Evolutionary conservation across 2,329 filamentous ascomycete species (phyloP).

Genomic region (Trichoderma harzianum): DNA sequence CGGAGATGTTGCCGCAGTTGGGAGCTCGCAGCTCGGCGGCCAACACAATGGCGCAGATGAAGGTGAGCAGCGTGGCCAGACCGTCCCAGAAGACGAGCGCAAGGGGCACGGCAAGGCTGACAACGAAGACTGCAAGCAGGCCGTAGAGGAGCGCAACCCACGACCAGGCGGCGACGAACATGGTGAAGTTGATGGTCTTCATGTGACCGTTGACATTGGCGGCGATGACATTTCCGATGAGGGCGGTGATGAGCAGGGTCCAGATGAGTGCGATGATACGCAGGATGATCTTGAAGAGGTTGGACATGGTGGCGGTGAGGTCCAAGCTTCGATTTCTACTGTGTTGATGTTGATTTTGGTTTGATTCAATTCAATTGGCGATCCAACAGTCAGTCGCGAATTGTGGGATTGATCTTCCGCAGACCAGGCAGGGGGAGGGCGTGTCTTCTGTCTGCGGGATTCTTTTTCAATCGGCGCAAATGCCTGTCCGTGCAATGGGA

Average conservation of each 20-base stretch:
- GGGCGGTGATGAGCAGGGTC: slow-evolving; percentile 51
- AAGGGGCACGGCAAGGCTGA: slow-evolving; percentile 49
- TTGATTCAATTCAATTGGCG: neutral
- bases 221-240: slow-evolving; percentile 58
- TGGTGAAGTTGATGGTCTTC: slow-evolving; percentile 57
- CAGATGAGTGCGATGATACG: slow-evolving; percentile 50
- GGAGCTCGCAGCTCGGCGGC: slow-evolving; percentile 65
- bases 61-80: slow-evolving; percentile 62
- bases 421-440: neutral
- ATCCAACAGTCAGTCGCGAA: neutral
- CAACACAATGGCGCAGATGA: slow-evolving; percentile 67
- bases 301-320: slow-evolving; percentile 26
- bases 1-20: slow-evolving; percentile 58
- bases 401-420: neutral
- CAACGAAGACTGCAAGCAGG: slow-evolving; percentile 53
- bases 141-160: slow-evolving; percentile 66
- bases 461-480: neutral
- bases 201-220: slow-evolving; percentile 43
- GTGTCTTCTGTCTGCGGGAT: neutral
- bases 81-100: slow-evolving; percentile 55
- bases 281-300: slow-evolving; percentile 44
- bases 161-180: slow-evolving; percentile 65
- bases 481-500: neutral
- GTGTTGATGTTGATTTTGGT: neutral
- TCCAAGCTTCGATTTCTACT: neutral